Conservation (phyloP, 495 filamentous ascomycete species). For the Neurospora sp. region DNA sequence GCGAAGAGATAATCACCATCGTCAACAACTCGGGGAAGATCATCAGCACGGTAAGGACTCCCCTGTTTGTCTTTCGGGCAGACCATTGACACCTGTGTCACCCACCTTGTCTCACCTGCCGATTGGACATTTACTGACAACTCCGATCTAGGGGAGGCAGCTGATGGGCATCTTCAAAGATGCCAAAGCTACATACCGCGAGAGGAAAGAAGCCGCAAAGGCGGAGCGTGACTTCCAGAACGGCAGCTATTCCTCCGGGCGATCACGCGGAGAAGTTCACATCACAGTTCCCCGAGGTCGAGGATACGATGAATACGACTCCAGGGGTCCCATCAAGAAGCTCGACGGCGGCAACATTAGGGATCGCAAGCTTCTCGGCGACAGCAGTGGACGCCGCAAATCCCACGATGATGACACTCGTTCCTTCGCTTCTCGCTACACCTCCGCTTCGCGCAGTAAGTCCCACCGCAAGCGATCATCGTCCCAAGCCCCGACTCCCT, state of each 20-base stretch:
- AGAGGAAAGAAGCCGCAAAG: conserved; percentile 68
- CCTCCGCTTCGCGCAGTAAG: conserved; percentile 23
- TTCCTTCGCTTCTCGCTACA: conserved; percentile 29
- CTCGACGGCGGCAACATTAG: background rate
- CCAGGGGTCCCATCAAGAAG: background rate
- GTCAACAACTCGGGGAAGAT: conserved; percentile 90
- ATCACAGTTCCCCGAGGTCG: conserved; percentile 10
- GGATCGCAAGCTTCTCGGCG: conserved; percentile 10
- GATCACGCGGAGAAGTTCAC: conserved; percentile 1
- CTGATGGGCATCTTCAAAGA: conserved; percentile 79
- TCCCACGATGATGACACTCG: conserved; percentile 27
- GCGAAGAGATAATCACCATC: conserved; percentile 69
- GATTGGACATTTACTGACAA: conserved; percentile 7
- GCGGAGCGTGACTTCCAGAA: conserved; percentile 43
- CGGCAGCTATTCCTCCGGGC: background rate
- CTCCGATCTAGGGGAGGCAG: conserved; percentile 61
- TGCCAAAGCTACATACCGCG: conserved; percentile 73
- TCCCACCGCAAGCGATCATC: conserved; percentile 15
- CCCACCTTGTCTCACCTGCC: background rate
- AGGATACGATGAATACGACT: conserved; percentile 16
- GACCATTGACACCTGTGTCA: background rate
- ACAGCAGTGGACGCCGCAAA: conserved; percentile 15
- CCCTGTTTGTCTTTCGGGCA: background rate
- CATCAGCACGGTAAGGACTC: conserved; percentile 67
- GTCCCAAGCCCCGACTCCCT: conserved; percentile 11